A percentile compares a stretch with the other conserved stretches of the same genome.
These are phyloP conservation scores for Epichloe coenophiala DNA, from an alignment of 2,329 filamentous ascomycete species.

Conservation along the genomic window DNA sequence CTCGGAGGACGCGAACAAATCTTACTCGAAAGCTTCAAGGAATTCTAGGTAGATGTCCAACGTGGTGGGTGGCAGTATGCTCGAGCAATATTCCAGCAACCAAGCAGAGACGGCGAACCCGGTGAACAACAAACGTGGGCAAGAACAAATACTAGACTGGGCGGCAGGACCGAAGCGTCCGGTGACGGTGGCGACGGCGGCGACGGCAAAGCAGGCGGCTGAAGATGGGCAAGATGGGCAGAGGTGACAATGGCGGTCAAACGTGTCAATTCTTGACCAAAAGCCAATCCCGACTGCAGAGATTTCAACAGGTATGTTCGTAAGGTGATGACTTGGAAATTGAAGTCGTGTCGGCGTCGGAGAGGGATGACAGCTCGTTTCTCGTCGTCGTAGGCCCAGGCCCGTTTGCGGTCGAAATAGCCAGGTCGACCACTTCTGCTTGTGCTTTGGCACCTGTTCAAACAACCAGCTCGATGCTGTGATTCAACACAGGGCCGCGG, in stretches of 20 bases:
- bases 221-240: background rate
- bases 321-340: background rate
- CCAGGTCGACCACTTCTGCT: background rate
- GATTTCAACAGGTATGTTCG: background rate
- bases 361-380: background rate
- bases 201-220: background rate
- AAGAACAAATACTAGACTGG: constrained; percentile 1
- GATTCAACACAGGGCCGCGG: constrained; percentile 1
- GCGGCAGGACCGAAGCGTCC: constrained; percentile 4
- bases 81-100: constrained; percentile 29
- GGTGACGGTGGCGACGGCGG: background rate
- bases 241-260: background rate
- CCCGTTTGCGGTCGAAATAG: background rate
- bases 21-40: constrained; percentile 1
- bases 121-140: background rate
- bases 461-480: constrained; percentile 3
- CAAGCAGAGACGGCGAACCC: constrained; percentile 9
- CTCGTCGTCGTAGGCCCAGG: background rate
- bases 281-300: background rate
- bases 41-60: background rate
- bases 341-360: background rate
- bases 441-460: background rate
- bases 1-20: background rate
- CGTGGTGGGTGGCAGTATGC: constrained; percentile 6
- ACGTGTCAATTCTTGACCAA: background rate